These are phyloP conservation scores for Prunus yedoensis DNA, from an alignment of 331 rosid species.

Conservation along the genomic window DNA sequence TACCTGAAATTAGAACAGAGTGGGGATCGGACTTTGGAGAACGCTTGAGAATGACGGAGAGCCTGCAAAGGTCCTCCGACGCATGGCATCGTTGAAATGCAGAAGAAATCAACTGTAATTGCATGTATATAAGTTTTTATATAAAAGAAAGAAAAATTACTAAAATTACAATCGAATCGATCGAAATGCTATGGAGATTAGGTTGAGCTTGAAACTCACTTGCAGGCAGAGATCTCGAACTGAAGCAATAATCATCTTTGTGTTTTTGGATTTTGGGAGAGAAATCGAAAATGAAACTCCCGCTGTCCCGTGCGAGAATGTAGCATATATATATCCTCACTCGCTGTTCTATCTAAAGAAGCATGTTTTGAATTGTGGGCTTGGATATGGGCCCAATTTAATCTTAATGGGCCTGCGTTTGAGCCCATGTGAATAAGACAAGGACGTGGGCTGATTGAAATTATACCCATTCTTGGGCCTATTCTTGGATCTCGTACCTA, in stretches of 20 bases:
- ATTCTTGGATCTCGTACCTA: too few species aligned
- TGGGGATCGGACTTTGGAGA: constrained; percentile 47
- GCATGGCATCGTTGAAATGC: constrained; percentile 79
- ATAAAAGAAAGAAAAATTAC: background rate
- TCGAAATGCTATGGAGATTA: background rate
- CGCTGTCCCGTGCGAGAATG: constrained; percentile 4
- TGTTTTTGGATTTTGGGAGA: constrained; percentile 5
- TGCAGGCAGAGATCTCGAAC: constrained; percentile 49
- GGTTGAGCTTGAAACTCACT: constrained; percentile 36
- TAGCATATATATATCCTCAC: background rate
- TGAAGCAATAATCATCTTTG: constrained; percentile 53
- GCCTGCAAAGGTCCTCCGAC: constrained; percentile 63
- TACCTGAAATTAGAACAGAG: constrained; percentile 57
- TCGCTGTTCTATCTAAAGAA: background rate
- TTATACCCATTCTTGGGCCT: too few species aligned
- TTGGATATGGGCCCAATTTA: background rate
- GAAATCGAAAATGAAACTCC: constrained; percentile 7
- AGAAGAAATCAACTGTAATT: constrained; percentile 62
- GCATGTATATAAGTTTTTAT: too few species aligned
- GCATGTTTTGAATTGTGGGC: background rate
- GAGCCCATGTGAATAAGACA: background rate
- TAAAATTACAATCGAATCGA: background rate
- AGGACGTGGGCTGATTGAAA: background rate
- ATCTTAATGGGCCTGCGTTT: background rate
- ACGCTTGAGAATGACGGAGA: constrained; percentile 51